These are phyloP conservation scores for Aspergillus nanangensis DNA, from an alignment of 495 filamentous ascomycete genomes.

Conservation along the genomic window DNA sequence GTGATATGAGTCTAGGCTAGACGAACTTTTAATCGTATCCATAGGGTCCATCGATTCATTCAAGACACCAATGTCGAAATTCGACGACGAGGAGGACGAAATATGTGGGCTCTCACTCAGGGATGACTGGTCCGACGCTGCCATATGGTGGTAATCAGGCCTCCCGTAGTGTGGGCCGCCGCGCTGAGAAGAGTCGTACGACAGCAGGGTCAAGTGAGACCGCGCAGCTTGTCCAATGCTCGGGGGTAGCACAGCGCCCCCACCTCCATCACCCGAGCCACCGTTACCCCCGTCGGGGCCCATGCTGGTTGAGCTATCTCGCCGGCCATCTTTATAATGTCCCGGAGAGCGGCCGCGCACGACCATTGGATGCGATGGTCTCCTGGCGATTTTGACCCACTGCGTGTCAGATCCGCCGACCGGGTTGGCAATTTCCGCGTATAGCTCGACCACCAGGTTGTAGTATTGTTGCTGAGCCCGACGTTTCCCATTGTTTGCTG, in stretches of 20 bases:
- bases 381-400: slow-evolving; percentile 75
- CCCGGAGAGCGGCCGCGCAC: slow-evolving; percentile 90
- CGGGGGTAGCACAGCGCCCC: slow-evolving; percentile 26
- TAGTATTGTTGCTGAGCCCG: slow-evolving; percentile 92
- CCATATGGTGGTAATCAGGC: slow-evolving; percentile 33
- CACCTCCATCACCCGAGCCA: slow-evolving; percentile 27
- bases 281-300: slow-evolving; percentile 58
- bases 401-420: slow-evolving; percentile 29
- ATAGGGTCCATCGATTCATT: slow-evolving; percentile 40
- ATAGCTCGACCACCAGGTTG: slow-evolving; percentile 85
- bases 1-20: slow-evolving; percentile 33
- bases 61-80: slow-evolving; percentile 34
- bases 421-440: slow-evolving; percentile 60
- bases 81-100: slow-evolving; percentile 41
- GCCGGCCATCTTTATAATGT: slow-evolving; percentile 83
- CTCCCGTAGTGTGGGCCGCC: slow-evolving; percentile 30
- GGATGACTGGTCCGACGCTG: slow-evolving; percentile 32
- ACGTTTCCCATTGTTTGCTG: slow-evolving; percentile 92
- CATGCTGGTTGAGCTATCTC: slow-evolving; percentile 66
- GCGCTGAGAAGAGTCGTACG: slow-evolving; percentile 34
- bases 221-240: slow-evolving; percentile 30
- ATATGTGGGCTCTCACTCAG: slow-evolving; percentile 38
- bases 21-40: slow-evolving; percentile 32
- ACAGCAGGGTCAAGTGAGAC: slow-evolving; percentile 31
- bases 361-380: slow-evolving; percentile 81